Evolutionary conservation across 768 basidiomycete genomes (phyloP), one percentile per base, ranked within the genome.

Genomic region (Phaffia tasmanica): DNA sequence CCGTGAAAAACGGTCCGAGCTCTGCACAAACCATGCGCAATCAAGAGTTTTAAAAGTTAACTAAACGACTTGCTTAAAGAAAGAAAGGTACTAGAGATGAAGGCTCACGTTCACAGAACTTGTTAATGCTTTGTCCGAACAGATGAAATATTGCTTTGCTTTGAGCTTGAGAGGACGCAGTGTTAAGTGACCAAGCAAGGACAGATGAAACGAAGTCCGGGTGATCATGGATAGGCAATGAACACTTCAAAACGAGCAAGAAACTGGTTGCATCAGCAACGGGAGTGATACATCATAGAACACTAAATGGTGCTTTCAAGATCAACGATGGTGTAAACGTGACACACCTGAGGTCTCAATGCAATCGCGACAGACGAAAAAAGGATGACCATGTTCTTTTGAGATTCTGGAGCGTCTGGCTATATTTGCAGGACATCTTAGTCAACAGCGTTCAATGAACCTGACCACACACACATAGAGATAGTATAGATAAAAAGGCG

Each of bases 71-170:
- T n/a, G n/a, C n/a, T n/a, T n/a, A n/a, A n/a, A n/a, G n/a, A n/a
- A 30, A 32, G 15, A 14, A 65, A 8, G 21, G 63, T 62, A 42
- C 48, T 42, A 29, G 3, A 1, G 60, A 53, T 14, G 27, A 3
- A 23, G 30, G 54, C 81, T 69, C 57, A 90, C 92, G 84, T 50
- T 84, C 80, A 14, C 80, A 79, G 48, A 84, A 82, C 75, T 91
- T 89, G 75, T 97, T 95, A 30, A 91, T 76, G n/a, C 88, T 76
- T 0, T 85, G 81, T 0, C 85, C 80, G 21, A 89, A 72, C n/a
- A 77, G 49, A 30, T 75, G 74, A 29, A 74, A 70, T 30, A 70
- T 71, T 11, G 72, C 72, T 49, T 69, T 57, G 11, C 75, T 65
- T 57, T 78, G 77, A 30, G 69, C 69, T 0, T 67, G 62, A 23